Conservation (phyloP, 306 rosid species). For the Fagus sylvatica region DNA sequence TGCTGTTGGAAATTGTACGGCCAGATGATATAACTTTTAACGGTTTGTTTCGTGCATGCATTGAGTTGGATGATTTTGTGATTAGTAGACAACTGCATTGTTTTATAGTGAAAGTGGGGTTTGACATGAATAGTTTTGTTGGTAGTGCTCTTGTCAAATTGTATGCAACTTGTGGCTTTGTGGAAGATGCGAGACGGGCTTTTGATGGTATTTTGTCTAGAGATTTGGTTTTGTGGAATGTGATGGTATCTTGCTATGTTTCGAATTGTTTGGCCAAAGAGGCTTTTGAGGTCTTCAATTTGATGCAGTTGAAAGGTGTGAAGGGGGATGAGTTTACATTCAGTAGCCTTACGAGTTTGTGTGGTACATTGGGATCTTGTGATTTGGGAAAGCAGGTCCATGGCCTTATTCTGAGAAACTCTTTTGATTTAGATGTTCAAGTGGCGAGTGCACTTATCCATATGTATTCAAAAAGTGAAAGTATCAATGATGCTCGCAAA, state of each 20-base stretch:
- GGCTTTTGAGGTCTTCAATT: constrained; percentile 44
- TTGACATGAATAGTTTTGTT: constrained; percentile 62
- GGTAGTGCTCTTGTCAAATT: constrained; percentile 55
- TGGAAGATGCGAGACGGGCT: constrained; percentile 53
- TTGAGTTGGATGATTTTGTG: constrained; percentile 37
- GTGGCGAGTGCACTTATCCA: constrained; percentile 66
- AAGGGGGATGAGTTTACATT: constrained; percentile 70
- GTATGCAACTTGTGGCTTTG: constrained; percentile 57
- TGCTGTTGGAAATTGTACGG: constrained; percentile 49
- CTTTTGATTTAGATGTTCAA: constrained; percentile 62
- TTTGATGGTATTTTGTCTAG: constrained; percentile 36
- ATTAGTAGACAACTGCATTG: constrained; percentile 69
- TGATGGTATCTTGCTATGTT: constrained; percentile 65
- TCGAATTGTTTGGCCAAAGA: constrained; percentile 42
- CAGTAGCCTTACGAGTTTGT: constrained; percentile 53
- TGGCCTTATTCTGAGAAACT: constrained; percentile 38
- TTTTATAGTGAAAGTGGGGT: constrained; percentile 50
- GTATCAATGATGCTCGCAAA: constrained; percentile 42
- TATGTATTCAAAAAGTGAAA: constrained; percentile 55
- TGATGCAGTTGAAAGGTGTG: constrained; percentile 47
- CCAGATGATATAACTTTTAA: constrained; percentile 64
- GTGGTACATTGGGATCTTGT: constrained; percentile 32
- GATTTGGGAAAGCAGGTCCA: constrained; percentile 59
- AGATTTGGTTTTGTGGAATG: constrained; percentile 83
- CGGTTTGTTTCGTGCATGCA: constrained; percentile 53